Conservation (phyloP, 2,329 filamentous ascomycete genomes). For the Pseudogymnoascus pannorum region DNA sequence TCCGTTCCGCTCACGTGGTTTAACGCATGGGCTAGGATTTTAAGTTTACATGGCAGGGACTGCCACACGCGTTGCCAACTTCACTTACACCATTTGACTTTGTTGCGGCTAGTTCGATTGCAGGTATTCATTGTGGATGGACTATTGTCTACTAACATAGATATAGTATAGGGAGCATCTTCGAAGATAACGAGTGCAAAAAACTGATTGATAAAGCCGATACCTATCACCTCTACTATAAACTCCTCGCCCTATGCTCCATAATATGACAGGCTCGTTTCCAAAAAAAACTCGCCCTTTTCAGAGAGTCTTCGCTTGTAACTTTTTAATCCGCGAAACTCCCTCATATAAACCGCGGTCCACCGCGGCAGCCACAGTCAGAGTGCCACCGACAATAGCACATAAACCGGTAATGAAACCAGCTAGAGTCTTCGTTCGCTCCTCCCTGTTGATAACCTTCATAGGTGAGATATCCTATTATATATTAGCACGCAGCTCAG, state of each 20-base stretch:
- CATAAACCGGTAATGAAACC: constrained; percentile 92
- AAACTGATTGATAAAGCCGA: not conserved
- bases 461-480: constrained; percentile 90
- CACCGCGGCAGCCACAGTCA: constrained; percentile 90
- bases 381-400: constrained; percentile 85
- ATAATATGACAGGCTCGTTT: constrained; percentile 6
- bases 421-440: constrained; percentile 78
- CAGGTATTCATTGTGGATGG: not conserved
- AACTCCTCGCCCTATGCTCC: constrained; percentile 4
- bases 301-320: constrained; percentile 58
- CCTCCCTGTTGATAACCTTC: constrained; percentile 98
- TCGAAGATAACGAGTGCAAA: not conserved
- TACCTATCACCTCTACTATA: constrained; percentile 3
- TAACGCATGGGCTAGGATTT: not conserved
- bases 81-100: not conserved
- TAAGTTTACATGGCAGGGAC: not conserved
- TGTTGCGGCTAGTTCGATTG: not conserved
- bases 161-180: not conserved
- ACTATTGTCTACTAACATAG: not conserved
- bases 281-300: not conserved
- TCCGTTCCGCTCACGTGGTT: constrained; percentile 7
- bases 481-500: constrained; percentile 18
- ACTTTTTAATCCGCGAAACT: constrained; percentile 74
- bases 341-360: constrained; percentile 92
- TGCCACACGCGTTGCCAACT: not conserved